phyloP scores from a whole-genome alignment of 2,329 filamentous ascomycete species.

The Beauveria varroae region DNA sequence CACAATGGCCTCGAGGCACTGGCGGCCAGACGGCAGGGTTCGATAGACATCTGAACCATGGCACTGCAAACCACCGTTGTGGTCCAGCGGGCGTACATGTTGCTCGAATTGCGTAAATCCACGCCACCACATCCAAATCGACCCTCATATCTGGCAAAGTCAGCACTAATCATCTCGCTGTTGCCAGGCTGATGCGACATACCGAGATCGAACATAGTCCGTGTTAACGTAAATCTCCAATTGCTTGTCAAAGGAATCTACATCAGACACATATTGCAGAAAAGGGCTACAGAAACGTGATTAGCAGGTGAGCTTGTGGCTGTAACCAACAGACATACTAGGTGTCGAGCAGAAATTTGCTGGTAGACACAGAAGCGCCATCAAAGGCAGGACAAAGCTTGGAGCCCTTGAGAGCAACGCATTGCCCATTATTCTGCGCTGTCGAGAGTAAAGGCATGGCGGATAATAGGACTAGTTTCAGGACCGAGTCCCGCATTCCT shows the following conservation, averaged over 20 bases:
- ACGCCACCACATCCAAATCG: slow-evolving; percentile 74
- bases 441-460: slow-evolving; percentile 22
- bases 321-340: slow-evolving; percentile 44
- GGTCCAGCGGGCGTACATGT: slow-evolving; percentile 88
- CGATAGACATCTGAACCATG: slow-evolving; percentile 82
- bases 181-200: slow-evolving; percentile 25
- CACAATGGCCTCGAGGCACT: slow-evolving; percentile 68
- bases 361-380: slow-evolving; percentile 63
- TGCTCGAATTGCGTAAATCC: slow-evolving; percentile 68
- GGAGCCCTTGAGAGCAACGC: slow-evolving; percentile 65
- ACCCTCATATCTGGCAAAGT: slow-evolving; percentile 59
- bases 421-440: slow-evolving; percentile 29
- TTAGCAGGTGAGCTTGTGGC: slow-evolving; percentile 13
- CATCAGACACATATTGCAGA: slow-evolving; percentile 70
- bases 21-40: slow-evolving; percentile 58
- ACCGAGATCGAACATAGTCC: slow-evolving; percentile 73
- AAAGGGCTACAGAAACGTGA: slow-evolving; percentile 58
- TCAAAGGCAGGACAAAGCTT: slow-evolving; percentile 65
- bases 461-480: slow-evolving; percentile 19
- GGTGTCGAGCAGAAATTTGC: slow-evolving; percentile 45
- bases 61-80: slow-evolving; percentile 88
- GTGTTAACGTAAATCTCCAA: slow-evolving; percentile 66
- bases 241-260: slow-evolving; percentile 67
- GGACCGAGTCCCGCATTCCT: slow-evolving; percentile 15
- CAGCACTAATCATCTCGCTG: slow-evolving; percentile 3